Conservation (phyloP, 140 eudicot genomes). For the Erigeron philadelphicus region DNA sequence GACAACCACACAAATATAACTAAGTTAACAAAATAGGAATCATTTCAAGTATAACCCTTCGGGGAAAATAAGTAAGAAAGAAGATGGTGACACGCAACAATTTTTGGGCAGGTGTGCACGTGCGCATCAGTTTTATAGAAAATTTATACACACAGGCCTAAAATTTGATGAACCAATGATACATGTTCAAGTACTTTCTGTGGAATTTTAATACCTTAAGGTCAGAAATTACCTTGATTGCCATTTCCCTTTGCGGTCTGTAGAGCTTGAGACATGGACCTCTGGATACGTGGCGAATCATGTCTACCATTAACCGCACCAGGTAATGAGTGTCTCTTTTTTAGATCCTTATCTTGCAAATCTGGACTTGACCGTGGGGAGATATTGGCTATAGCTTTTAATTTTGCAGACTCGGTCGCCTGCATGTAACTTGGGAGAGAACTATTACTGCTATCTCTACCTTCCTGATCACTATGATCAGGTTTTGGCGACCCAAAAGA, state of each 20-base stretch:
- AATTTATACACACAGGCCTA: too few relatives aligned
- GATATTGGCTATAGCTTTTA: constrained; percentile 56
- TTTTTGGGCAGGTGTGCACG: too few relatives aligned
- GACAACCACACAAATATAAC: constrained; percentile 21
- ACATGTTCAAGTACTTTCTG: background rate
- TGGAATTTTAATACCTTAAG: background rate
- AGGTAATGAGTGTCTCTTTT: constrained; percentile 81
- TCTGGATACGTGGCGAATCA: constrained; percentile 72
- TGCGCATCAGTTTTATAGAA: too few relatives aligned
- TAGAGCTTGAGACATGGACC: constrained; percentile 59
- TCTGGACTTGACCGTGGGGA: constrained; percentile 94
- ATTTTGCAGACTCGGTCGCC: constrained; percentile 82
- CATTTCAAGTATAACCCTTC: background rate
- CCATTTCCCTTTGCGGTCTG: constrained; percentile 61
- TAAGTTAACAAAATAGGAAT: background rate
- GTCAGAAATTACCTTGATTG: constrained; percentile 48
- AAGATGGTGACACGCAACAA: background rate
- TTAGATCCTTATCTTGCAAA: constrained; percentile 67
- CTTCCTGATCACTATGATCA: constrained; percentile 53
- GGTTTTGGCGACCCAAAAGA: constrained; percentile 67
- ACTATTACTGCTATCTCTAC: constrained; percentile 54
- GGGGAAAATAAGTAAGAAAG: background rate
- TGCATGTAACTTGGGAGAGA: constrained; percentile 87
- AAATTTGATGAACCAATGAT: too few relatives aligned
- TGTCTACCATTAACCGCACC: constrained; percentile 55